These are phyloP conservation scores for Aspergillus glaucus DNA, from an alignment of 2,329 filamentous ascomycete species.

Conservation along the genomic window DNA sequence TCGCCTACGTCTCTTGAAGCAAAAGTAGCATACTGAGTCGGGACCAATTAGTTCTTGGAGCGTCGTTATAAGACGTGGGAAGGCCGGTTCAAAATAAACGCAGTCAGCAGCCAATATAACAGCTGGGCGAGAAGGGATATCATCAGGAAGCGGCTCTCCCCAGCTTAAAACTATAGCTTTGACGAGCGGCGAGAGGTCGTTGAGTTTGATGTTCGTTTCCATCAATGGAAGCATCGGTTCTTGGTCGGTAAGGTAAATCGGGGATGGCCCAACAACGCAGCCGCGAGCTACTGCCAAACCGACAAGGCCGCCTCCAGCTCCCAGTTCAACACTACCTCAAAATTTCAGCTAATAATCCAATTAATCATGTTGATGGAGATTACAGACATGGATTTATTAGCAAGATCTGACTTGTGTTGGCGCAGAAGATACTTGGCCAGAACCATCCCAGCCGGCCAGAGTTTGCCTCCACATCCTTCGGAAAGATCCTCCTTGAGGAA, in stretches of 20 bases:
- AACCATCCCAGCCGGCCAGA: slow-evolving; percentile 91
- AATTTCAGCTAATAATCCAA: slow-evolving; percentile 6
- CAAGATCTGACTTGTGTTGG: slow-evolving; percentile 59
- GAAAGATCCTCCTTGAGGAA: slow-evolving; percentile 77
- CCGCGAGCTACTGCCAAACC: slow-evolving; percentile 56
- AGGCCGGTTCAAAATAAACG: slow-evolving; percentile 94
- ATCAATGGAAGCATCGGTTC: slow-evolving; percentile 78
- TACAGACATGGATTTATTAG: slow-evolving; percentile 66
- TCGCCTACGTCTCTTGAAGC: slow-evolving; percentile 86
- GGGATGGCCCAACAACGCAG: slow-evolving; percentile 46
- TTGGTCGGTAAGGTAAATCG: slow-evolving; percentile 81
- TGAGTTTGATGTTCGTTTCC: slow-evolving; percentile 79
- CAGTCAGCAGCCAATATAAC: slow-evolving; percentile 92
- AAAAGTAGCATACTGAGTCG: slow-evolving; percentile 70
- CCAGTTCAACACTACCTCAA: slow-evolving; percentile 69
- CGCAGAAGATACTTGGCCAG: slow-evolving; percentile 79
- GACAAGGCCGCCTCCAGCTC: slow-evolving; percentile 84
- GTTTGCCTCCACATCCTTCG: slow-evolving; percentile 83
- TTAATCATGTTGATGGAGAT: slow-evolving; percentile 3
- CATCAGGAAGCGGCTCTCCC: slow-evolving; percentile 45
- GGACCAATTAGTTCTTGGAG: slow-evolving; percentile 65
- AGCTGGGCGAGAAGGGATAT: slow-evolving; percentile 53
- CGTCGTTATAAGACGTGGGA: slow-evolving; percentile 77
- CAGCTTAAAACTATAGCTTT: slow-evolving; percentile 72
- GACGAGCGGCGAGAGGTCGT: slow-evolving; percentile 59